These are phyloP conservation scores for Ceratocystis papillata DNA, from an alignment of 2,329 filamentous ascomycete genomes.

Conservation along the genomic window DNA sequence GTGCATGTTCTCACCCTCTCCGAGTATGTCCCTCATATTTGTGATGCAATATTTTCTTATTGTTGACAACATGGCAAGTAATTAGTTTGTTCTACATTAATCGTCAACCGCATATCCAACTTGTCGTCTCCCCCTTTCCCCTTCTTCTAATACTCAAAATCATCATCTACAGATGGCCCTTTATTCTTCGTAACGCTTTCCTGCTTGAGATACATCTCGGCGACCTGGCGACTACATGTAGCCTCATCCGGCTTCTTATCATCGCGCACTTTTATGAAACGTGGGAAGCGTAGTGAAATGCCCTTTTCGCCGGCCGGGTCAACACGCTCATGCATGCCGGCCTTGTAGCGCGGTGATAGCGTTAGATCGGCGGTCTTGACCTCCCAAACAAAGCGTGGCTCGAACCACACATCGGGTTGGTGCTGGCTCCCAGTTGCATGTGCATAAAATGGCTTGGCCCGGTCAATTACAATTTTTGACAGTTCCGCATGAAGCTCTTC, in stretches of 20 bases:
- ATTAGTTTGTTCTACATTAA: background rate
- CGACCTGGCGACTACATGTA: slow-evolving; percentile 71
- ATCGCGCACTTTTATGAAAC: slow-evolving; percentile 83
- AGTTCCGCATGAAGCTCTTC: slow-evolving; percentile 72
- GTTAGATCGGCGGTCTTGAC: slow-evolving; percentile 95
- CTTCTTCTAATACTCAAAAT: slow-evolving; percentile 74
- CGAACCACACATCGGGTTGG: slow-evolving; percentile 97
- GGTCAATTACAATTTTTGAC: slow-evolving; percentile 68
- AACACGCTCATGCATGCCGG: slow-evolving; percentile 72
- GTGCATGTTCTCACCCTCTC: background rate
- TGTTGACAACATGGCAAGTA: too few species aligned
- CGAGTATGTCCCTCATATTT: too few species aligned
- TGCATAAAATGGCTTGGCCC: slow-evolving; percentile 85
- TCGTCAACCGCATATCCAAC: background rate
- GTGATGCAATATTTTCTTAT: too few species aligned
- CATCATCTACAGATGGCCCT: slow-evolving; percentile 80
- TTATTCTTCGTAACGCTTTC: slow-evolving; percentile 82
- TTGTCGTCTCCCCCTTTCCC: background rate
- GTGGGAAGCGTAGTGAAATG: slow-evolving; percentile 79
- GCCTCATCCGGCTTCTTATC: slow-evolving; percentile 94
- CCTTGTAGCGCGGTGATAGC: slow-evolving; percentile 82
- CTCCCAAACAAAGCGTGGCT: slow-evolving; percentile 91
- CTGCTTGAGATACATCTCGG: slow-evolving; percentile 94
- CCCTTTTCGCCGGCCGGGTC: slow-evolving; percentile 61
- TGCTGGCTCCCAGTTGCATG: slow-evolving; percentile 78